A percentile compares a stretch with the other conserved stretches of the same genome.
phyloP scores from a whole-genome alignment of 345 rosid genomes.

The Xanthoceras sorbifolium region DNA sequence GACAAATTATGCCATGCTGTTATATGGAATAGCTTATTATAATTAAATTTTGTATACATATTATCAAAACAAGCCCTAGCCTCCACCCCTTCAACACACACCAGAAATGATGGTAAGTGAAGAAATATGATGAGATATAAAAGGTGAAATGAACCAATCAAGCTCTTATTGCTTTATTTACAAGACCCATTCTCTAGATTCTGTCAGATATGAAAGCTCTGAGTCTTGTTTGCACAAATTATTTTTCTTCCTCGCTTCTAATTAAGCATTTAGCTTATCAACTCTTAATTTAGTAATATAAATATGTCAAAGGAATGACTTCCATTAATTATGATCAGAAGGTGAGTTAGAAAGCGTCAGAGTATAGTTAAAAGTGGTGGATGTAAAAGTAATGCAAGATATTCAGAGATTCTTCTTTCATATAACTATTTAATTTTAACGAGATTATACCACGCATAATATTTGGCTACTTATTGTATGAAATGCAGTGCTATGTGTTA shows the following conservation, averaged over 20 bases:
- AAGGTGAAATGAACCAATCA: neutral
- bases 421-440: neutral
- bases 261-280: neutral
- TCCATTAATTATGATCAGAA: neutral
- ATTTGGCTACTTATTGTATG: neutral
- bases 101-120: neutral
- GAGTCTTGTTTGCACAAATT: neutral
- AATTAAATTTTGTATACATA: neutral
- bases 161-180: neutral
- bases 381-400: neutral
- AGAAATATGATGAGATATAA: neutral
- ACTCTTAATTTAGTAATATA: too few species aligned
- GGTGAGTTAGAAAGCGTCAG: neutral
- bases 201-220: neutral
- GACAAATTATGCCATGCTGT: neutral
- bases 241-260: neutral
- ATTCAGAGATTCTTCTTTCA: neutral
- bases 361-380: neutral
- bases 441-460: neutral
- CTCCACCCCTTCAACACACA: neutral
- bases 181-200: neutral
- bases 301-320: too few species aligned
- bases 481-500: neutral
- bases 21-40: neutral
- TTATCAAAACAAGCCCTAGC: neutral